phyloP scores from a whole-genome alignment of 768 basidiomycete genomes.

The Lactarius deliciosus region DNA sequence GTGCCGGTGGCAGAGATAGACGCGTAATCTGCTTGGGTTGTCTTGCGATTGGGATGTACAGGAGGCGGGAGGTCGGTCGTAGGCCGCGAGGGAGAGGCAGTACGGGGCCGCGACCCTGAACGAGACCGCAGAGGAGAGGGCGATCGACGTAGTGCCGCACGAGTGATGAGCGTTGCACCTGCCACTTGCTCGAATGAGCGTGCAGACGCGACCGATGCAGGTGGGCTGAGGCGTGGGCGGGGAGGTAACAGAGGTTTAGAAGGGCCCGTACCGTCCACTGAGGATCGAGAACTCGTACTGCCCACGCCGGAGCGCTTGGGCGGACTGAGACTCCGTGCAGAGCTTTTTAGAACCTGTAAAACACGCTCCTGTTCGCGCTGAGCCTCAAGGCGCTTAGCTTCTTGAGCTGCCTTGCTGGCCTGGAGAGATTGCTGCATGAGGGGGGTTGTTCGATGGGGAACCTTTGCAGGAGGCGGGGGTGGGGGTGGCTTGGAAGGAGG shows the following conservation, averaged over 20 bases:
- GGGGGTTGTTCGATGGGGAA: slow-evolving; percentile 55
- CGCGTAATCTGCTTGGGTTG: slow-evolving; percentile 25
- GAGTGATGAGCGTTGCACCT: slow-evolving; percentile 34
- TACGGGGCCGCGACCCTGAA: slow-evolving; percentile 5
- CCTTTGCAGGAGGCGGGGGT: slow-evolving; percentile 30
- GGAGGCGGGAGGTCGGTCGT: slow-evolving; percentile 44
- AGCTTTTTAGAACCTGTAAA: slow-evolving; percentile 69
- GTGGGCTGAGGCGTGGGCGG: slow-evolving; percentile 38
- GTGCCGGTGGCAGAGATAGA: slow-evolving; percentile 16
- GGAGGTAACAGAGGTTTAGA: slow-evolving; percentile 40
- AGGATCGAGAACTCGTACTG: slow-evolving; percentile 23
- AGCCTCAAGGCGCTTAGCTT: slow-evolving; percentile 66
- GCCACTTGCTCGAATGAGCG: slow-evolving; percentile 47
- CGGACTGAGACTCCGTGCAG: slow-evolving; percentile 34
- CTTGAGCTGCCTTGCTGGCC: slow-evolving; percentile 69
- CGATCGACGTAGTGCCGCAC: slow-evolving; percentile 9
- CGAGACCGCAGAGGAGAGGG: slow-evolving; percentile 16
- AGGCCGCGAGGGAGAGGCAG: slow-evolving; percentile 36
- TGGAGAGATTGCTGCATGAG: slow-evolving; percentile 74
- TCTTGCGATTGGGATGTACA: slow-evolving; percentile 55
- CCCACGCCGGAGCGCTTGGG: slow-evolving; percentile 15
- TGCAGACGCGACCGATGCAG: slow-evolving; percentile 37
- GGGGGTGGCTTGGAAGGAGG: slow-evolving; percentile 28
- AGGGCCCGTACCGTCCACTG: slow-evolving; percentile 31
- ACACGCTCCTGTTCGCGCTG: slow-evolving; percentile 68